A percentile compares a stretch with the other conserved stretches of the same genome.
These are phyloP conservation scores for Ganoderma boninense DNA, from an alignment of 1,284 basidiomycete genomes.

Conservation along the genomic window DNA sequence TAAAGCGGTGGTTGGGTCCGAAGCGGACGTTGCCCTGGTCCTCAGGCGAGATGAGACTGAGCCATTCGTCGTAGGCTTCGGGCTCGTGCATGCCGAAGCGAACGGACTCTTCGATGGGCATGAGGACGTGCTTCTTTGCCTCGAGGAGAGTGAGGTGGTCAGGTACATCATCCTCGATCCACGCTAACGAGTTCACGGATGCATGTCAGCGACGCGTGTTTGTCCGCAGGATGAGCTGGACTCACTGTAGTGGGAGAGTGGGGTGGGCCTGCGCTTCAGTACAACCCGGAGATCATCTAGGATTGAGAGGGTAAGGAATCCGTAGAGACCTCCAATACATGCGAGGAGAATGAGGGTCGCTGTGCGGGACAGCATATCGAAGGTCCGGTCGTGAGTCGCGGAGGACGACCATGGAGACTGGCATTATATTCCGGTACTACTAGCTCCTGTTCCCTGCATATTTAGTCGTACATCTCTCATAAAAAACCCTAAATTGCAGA, in stretches of 20 bases:
- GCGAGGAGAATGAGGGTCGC: not conserved
- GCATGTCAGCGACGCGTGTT: not conserved
- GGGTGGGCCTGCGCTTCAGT: not conserved
- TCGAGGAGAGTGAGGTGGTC: conserved; percentile 14
- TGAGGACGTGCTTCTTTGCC: conserved; percentile 16
- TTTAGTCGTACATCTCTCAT: not conserved
- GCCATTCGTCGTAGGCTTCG: conserved; percentile 39
- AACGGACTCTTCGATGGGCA: conserved; percentile 27
- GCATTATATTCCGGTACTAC: not conserved
- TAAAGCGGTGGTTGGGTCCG: conserved; percentile 23
- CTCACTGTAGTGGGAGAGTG: not conserved
- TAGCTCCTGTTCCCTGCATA: not conserved
- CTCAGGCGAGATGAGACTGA: conserved; percentile 7
- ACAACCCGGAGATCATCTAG: not conserved
- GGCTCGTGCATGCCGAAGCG: conserved; percentile 36
- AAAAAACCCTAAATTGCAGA: not conserved
- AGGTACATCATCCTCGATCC: conserved; percentile 26
- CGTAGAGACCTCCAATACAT: not conserved
- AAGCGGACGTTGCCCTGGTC: conserved; percentile 2
- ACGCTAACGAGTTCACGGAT: not conserved
- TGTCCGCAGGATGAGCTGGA: not conserved
- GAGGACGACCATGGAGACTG: not conserved
- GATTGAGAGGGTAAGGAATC: not conserved
- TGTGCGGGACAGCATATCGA: not conserved
- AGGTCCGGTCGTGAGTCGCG: not conserved